Conservation (phyloP, 2,329 filamentous ascomycete genomes). For the Juglanconis oblonga region DNA sequence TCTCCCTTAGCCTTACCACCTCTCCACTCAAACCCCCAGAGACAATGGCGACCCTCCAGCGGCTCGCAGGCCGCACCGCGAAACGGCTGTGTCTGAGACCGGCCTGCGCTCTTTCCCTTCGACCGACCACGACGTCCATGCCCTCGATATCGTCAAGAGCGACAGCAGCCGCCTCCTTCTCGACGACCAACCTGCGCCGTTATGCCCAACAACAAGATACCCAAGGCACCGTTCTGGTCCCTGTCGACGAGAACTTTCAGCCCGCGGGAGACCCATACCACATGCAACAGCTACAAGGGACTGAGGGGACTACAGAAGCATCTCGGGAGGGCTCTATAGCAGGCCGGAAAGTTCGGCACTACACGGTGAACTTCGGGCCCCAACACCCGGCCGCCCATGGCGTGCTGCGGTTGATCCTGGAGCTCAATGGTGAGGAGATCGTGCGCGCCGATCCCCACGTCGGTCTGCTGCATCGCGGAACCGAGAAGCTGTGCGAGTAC, state of each 20-base stretch:
- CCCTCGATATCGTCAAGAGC: conserved; percentile 22
- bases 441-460: conserved; percentile 95
- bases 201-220: conserved; percentile 55
- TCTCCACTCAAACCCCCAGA: conserved; percentile 26
- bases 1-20: conserved; percentile 21
- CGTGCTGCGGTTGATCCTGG: conserved; percentile 94
- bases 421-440: conserved; percentile 97
- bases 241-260: conserved; percentile 63
- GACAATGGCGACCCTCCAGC: conserved; percentile 71
- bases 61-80: conserved; percentile 69
- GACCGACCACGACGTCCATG: conserved; percentile 21
- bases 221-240: conserved; percentile 61
- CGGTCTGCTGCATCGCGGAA: conserved; percentile 91
- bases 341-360: conserved; percentile 89
- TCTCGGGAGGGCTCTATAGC: conserved; percentile 46
- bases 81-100: conserved; percentile 62
- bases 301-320: conserved; percentile 42
- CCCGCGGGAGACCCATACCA: conserved; percentile 45
- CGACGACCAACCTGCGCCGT: conserved; percentile 60
- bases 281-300: conserved; percentile 39
- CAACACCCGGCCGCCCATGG: conserved; percentile 98
- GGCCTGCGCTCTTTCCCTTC: conserved; percentile 23
- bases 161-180: conserved; percentile 46
- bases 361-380: conserved; percentile 98
- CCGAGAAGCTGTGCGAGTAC: conserved; percentile 99